A percentile compares a stretch with the other conserved stretches of the same genome.
phyloP scores from a whole-genome alignment of 352 stramenopile genomes.

The Phytophthora ramorum region DNA sequence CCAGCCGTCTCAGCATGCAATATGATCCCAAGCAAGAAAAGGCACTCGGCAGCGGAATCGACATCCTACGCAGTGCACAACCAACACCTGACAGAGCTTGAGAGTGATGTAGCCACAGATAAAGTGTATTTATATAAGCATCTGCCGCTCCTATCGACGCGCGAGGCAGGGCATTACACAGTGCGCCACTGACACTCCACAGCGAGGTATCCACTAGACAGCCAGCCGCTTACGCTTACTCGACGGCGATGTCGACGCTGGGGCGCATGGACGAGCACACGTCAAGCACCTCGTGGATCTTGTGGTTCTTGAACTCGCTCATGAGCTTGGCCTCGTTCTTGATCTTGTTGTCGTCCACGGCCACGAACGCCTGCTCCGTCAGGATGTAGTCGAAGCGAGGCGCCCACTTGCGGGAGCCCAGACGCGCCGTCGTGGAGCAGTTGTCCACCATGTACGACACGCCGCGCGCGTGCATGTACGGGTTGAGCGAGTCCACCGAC shows the following conservation, averaged over 20 bases:
- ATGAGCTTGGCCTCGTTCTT: slow-evolving; percentile 89
- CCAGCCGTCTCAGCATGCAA: no score
- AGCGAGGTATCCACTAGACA: slow-evolving; percentile 25
- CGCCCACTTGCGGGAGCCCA: slow-evolving; percentile 97
- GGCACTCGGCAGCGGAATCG: no score
- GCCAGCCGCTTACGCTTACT: slow-evolving; percentile 56
- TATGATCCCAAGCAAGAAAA: no score
- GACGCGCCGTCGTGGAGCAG: slow-evolving; percentile 98
- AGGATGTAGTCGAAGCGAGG: slow-evolving; percentile 99
- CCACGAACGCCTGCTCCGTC: slow-evolving; percentile 97
- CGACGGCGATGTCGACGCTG: slow-evolving; percentile 95
- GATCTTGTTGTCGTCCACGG: slow-evolving; percentile 95
- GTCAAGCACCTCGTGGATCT: slow-evolving; percentile 96
- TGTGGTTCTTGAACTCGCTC: slow-evolving; percentile 95
- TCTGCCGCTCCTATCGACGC: neutral
- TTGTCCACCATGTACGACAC: slow-evolving; percentile 99
- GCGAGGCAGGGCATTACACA: no score
- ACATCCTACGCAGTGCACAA: no score
- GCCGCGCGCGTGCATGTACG: slow-evolving; percentile 98
- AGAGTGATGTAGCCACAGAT: neutral
- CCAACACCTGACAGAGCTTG: no score
- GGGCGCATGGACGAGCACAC: slow-evolving; percentile 97
- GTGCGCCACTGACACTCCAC: slow-evolving; percentile 8
- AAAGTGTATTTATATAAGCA: neutral
- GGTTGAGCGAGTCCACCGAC: slow-evolving; percentile 97